phyloP scores from a whole-genome alignment of 352 stramenopile genomes.

The Phytophthora chlamydospora region DNA sequence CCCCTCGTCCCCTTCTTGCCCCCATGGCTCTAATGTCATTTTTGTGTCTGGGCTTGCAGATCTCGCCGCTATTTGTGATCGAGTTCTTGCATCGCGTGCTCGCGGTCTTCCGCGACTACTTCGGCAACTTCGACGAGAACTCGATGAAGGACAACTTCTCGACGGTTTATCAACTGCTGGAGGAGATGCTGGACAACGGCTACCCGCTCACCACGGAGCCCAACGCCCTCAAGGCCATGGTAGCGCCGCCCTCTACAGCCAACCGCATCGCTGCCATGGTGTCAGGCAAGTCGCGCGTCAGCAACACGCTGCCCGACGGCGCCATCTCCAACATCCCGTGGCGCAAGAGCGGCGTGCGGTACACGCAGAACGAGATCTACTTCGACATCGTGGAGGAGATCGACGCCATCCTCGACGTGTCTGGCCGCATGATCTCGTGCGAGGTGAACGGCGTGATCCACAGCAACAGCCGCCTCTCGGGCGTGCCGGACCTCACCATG shows the following conservation, averaged over 20 bases:
- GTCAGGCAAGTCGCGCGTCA: slow-evolving; percentile 90
- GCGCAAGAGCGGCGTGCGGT: slow-evolving; percentile 95
- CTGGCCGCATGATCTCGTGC: slow-evolving; percentile 91
- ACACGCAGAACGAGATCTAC: slow-evolving; percentile 98
- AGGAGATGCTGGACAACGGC: slow-evolving; percentile 98
- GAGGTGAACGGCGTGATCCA: slow-evolving; percentile 96
- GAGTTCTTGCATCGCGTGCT: slow-evolving; percentile 97
- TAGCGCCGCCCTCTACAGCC: slow-evolving; percentile 94
- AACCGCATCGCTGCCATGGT: slow-evolving; percentile 89
- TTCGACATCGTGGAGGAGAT: slow-evolving; percentile 99
- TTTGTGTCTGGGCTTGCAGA: slow-evolving; percentile 41
- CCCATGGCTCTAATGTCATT: neutral
- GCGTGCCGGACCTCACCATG: slow-evolving; percentile 97
- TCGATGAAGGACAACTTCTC: slow-evolving; percentile 99
- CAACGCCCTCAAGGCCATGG: slow-evolving; percentile 98
- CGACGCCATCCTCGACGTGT: slow-evolving; percentile 95
- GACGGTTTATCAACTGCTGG: slow-evolving; percentile 95
- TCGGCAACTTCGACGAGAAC: slow-evolving; percentile 95
- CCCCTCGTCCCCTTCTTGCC: neutral
- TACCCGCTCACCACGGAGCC: slow-evolving; percentile 97
- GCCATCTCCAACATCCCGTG: slow-evolving; percentile 97
- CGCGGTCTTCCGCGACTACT: slow-evolving; percentile 97
- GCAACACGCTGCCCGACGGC: slow-evolving; percentile 91
- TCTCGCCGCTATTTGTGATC: slow-evolving; percentile 91
- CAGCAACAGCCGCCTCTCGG: slow-evolving; percentile 95